A percentile compares a stretch with the other conserved stretches of the same genome.
phyloP scores from a whole-genome alignment of 2,329 filamentous ascomycete species.

The Amphichorda felina region DNA sequence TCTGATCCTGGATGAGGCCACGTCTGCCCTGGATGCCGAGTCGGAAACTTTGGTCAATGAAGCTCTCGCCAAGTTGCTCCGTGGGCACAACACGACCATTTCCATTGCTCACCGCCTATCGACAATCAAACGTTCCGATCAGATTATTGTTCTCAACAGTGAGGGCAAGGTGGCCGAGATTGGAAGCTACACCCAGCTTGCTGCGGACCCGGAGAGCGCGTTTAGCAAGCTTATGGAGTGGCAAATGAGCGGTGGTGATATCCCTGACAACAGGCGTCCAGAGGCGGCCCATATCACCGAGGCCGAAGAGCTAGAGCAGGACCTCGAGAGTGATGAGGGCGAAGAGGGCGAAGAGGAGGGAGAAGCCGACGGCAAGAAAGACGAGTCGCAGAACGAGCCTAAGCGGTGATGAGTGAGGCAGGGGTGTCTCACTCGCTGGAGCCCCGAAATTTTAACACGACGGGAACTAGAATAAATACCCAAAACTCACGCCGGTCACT shows the following conservation, averaged over 20 bases:
- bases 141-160: constrained; percentile 79
- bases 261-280: constrained; percentile 19
- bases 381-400: not conserved
- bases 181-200: constrained; percentile 71
- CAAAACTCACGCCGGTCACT: no score
- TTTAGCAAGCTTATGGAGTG: constrained; percentile 98
- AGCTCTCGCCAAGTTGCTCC: constrained; percentile 68
- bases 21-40: constrained; percentile 89
- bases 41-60: constrained; percentile 94
- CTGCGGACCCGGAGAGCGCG: constrained; percentile 61
- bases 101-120: constrained; percentile 92
- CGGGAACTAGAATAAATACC: no score
- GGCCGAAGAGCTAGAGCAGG: constrained; percentile 36
- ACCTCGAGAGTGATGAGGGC: constrained; percentile 16
- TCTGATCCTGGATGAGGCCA: constrained; percentile 91
- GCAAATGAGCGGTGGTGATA: constrained; percentile 85
- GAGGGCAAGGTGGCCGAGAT: constrained; percentile 87
- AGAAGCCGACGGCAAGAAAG: not conserved
- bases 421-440: not conserved
- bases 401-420: constrained; percentile 1
- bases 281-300: constrained; percentile 32
- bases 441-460: no score
- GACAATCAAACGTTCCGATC: constrained; percentile 91
- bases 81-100: constrained; percentile 88
- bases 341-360: constrained; percentile 4